These are phyloP conservation scores for Ascochyta fabae DNA, from an alignment of 2,329 filamentous ascomycete species.

Conservation along the genomic window DNA sequence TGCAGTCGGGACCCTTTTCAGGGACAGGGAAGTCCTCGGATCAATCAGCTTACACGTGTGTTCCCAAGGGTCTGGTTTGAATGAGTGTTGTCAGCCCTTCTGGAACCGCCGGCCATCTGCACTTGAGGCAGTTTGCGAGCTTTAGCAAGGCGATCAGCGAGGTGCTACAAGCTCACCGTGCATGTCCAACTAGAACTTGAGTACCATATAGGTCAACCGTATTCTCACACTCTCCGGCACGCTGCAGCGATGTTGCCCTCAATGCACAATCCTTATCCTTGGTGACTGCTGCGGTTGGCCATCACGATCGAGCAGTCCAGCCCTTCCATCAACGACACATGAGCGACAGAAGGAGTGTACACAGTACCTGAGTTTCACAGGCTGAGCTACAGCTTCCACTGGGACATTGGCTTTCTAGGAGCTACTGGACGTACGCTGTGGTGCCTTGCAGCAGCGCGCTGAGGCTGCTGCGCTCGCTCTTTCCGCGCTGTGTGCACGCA, in stretches of 20 bases:
- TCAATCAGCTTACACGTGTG: not conserved
- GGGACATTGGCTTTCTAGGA: not conserved
- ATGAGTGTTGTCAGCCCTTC: conserved; percentile 1
- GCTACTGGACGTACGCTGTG: not conserved
- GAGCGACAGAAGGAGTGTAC: not conserved
- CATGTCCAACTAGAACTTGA: not conserved
- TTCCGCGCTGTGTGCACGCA: not conserved
- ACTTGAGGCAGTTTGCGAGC: conserved; percentile 33
- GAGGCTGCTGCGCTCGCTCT: not conserved
- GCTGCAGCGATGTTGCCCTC: not conserved
- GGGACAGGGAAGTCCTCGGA: too few relatives aligned
- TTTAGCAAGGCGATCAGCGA: conserved; percentile 19
- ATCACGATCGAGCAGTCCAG: not conserved
- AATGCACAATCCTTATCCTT: not conserved
- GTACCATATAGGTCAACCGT: not conserved
- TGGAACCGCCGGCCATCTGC: conserved; percentile 7
- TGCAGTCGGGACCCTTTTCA: not conserved
- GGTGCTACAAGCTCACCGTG: conserved; percentile 6
- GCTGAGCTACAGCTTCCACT: not conserved
- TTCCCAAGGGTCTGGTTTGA: not conserved
- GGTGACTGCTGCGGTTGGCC: not conserved
- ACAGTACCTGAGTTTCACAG: too few relatives aligned
- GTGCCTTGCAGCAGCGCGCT: not conserved
- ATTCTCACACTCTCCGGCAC: not conserved
- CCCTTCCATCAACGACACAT: not conserved